A percentile compares a stretch with the other conserved stretches of the same genome.
Conservation (phyloP, 2,329 filamentous ascomycete genomes). For the Paecilomyces variotii region DNA sequence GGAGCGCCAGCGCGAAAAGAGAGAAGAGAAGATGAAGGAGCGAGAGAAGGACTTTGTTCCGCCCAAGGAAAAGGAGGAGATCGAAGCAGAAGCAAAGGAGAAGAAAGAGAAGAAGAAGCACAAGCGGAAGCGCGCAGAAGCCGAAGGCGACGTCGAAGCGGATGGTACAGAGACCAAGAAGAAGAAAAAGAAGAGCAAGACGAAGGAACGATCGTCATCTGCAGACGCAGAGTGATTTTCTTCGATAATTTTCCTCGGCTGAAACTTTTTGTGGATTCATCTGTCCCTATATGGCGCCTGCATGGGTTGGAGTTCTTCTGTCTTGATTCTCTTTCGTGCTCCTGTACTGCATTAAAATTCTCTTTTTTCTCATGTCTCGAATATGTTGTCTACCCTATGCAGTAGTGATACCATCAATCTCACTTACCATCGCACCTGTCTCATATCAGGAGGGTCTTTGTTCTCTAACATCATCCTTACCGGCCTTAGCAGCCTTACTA, state of each 20-base stretch:
- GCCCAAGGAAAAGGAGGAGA: constrained; percentile 63
- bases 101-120: constrained; percentile 40
- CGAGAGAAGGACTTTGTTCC: constrained; percentile 79
- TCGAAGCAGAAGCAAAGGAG: constrained; percentile 48
- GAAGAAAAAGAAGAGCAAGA: constrained; percentile 48
- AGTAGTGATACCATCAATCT: neutral
- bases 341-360: neutral
- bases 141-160: constrained; percentile 22
- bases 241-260: constrained; percentile 8
- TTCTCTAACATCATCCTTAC: neutral
- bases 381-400: neutral
- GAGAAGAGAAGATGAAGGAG: constrained; percentile 79
- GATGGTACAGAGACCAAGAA: constrained; percentile 48
- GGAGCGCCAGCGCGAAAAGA: constrained; percentile 79
- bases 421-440: neutral
- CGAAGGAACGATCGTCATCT: constrained; percentile 17
- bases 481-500: too few species aligned
- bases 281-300: constrained; percentile 21
- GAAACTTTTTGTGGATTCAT: neutral
- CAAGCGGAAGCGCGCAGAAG: constrained; percentile 31
- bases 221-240: constrained; percentile 16
- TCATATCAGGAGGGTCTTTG: neutral
- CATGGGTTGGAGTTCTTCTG: constrained; percentile 28
- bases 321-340: neutral
- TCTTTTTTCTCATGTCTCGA: neutral